These are phyloP conservation scores for Trapa bicornis DNA, from an alignment of 345 rosid species.

Conservation along the genomic window DNA sequence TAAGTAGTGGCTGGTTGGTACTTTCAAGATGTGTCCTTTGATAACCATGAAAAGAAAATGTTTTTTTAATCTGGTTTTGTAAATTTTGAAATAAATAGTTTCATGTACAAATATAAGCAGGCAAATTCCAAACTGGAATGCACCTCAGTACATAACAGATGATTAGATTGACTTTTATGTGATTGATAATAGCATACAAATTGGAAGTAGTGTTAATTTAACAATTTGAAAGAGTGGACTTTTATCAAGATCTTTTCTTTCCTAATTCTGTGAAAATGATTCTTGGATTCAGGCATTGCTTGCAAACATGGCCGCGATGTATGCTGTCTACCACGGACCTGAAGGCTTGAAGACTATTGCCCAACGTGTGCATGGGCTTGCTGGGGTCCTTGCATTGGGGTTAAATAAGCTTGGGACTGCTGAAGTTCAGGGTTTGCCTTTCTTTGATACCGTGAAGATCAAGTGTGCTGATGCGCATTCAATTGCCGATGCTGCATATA, in stretches of 20 bases:
- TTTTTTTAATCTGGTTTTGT: background rate
- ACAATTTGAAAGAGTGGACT: background rate
- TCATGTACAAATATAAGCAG: background rate
- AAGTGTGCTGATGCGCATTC: constrained; percentile 73
- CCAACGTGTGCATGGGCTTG: constrained; percentile 90
- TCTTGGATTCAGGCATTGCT: constrained; percentile 62
- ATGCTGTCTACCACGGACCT: constrained; percentile 95
- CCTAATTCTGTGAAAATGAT: constrained; percentile 8
- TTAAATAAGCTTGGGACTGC: constrained; percentile 76
- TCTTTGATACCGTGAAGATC: constrained; percentile 91
- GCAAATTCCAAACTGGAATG: background rate
- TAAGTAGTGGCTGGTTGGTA: background rate
- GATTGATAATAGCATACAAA: background rate
- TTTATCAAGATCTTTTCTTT: background rate
- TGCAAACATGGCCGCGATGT: constrained; percentile 99
- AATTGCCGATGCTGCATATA: constrained; percentile 62
- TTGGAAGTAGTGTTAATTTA: background rate
- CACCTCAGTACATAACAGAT: background rate
- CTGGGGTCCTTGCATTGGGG: constrained; percentile 72
- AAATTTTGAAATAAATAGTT: background rate
- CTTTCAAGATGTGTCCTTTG: background rate
- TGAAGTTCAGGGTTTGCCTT: constrained; percentile 79
- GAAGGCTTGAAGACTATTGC: constrained; percentile 74
- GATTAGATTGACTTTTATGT: background rate
- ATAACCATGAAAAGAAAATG: background rate